Evolutionary conservation across 1,284 basidiomycete genomes (phyloP).

Genomic region (Vanrija sp.): DNA sequence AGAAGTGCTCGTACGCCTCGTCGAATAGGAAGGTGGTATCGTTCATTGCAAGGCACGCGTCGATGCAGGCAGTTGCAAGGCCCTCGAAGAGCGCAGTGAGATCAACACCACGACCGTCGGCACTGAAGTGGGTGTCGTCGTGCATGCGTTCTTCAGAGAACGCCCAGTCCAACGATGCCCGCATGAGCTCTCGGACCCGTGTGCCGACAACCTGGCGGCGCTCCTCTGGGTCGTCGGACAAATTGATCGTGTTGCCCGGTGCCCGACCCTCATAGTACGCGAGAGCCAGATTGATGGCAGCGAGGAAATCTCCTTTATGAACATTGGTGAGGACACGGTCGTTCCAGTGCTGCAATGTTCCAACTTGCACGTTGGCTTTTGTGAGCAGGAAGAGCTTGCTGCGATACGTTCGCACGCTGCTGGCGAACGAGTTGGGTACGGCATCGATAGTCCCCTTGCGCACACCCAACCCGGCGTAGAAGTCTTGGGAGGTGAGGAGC

Average conservation of each 20-base stretch:
- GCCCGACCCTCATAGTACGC: conserved; percentile 78
- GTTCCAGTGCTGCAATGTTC: conserved; percentile 90
- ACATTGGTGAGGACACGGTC: conserved; percentile 84
- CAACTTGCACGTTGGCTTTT: conserved; percentile 63
- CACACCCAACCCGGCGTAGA: conserved; percentile 20
- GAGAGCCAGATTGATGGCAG: conserved; percentile 80
- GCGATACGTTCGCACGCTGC: conserved; percentile 77
- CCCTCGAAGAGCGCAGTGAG: conserved; percentile 84
- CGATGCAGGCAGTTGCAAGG: conserved; percentile 74
- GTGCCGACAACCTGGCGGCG: conserved; percentile 66
- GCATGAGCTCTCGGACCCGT: conserved; percentile 77
- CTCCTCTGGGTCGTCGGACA: conserved; percentile 64
- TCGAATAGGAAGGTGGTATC: conserved; percentile 86
- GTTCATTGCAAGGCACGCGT: conserved; percentile 73
- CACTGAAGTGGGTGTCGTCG: conserved; percentile 76
- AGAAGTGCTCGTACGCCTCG: conserved; percentile 85
- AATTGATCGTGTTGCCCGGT: conserved; percentile 80
- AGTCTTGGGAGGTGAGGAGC: conserved; percentile 40
- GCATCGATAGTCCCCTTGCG: conserved; percentile 5
- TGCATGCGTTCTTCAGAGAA: conserved; percentile 93
- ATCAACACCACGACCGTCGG: conserved; percentile 85
- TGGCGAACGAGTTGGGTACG: conserved; percentile 52
- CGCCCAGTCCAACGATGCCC: conserved; percentile 78
- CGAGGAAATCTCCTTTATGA: conserved; percentile 79
- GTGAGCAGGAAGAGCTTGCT: conserved; percentile 82